These are phyloP conservation scores for Trichoderma sp. DNA, from an alignment of 2,329 filamentous ascomycete species.

Conservation along the genomic window DNA sequence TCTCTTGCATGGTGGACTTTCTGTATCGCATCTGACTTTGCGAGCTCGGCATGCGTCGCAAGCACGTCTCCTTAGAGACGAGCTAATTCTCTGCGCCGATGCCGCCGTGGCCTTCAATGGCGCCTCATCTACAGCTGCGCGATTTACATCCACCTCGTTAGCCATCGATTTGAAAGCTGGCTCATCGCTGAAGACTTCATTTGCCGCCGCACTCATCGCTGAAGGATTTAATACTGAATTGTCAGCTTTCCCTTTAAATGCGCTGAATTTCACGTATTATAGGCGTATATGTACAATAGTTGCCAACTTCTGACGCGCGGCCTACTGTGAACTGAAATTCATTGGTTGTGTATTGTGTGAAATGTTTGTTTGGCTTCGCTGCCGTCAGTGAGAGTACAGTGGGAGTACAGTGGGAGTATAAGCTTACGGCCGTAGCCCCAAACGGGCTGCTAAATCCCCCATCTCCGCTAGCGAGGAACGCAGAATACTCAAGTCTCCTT, in stretches of 20 bases:
- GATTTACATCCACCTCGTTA: neutral
- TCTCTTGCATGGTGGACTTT: conserved; percentile 16
- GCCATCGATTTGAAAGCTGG: neutral
- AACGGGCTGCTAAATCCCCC: neutral
- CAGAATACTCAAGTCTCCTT: neutral
- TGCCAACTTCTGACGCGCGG: neutral
- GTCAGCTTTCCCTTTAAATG: neutral
- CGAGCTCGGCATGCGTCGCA: conserved; percentile 23
- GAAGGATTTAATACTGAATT: neutral
- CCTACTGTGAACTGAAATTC: neutral
- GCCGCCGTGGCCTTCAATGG: neutral
- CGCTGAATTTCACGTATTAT: neutral
- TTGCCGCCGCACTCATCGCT: neutral
- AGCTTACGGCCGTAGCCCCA: neutral
- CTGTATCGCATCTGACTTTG: conserved; percentile 25
- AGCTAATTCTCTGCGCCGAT: neutral
- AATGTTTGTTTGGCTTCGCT: neutral
- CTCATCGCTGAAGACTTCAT: neutral
- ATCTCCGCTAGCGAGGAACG: neutral
- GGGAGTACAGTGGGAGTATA: neutral
- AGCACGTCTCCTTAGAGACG: conserved; percentile 4
- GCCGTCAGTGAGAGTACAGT: neutral
- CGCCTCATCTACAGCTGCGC: neutral
- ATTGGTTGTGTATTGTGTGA: neutral
- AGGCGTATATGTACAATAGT: neutral